A percentile compares a stretch with the other conserved stretches of the same genome.
Evolutionary conservation across 306 rosid genomes (phyloP).

Genomic region (Quercus alba): DNA sequence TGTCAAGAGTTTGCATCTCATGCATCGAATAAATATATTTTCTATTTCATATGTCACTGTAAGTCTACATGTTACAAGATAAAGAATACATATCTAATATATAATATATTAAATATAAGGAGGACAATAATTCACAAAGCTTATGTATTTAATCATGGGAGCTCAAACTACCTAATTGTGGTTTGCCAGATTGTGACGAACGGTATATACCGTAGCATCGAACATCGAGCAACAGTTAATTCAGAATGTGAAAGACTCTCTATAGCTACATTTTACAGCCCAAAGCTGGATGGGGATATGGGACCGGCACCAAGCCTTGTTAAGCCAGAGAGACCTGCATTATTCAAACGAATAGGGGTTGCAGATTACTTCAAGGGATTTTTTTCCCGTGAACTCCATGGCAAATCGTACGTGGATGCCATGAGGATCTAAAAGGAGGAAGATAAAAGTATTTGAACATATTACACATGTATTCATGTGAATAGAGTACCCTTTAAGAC

Average conservation of each 20-base stretch:
- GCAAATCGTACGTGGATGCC: conserved; percentile 26
- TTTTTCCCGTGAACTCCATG: conserved; percentile 3
- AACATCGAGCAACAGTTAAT: conserved; percentile 35
- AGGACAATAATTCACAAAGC: too few species aligned
- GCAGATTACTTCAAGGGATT: conserved; percentile 13
- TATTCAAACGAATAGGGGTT: conserved; percentile 27
- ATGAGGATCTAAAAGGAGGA: conserved; percentile 10
- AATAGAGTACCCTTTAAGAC: background rate
- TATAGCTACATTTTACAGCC: conserved; percentile 27
- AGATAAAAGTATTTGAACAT: background rate
- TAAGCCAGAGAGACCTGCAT: conserved; percentile 16
- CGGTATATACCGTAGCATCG: conserved; percentile 22
- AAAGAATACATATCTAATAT: too few species aligned
- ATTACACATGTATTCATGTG: too few species aligned
- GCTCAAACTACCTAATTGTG: too few species aligned
- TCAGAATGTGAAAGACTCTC: conserved; percentile 31
- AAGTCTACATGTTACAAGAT: too few species aligned
- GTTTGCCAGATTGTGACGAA: conserved; percentile 27
- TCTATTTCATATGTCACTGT: too few species aligned
- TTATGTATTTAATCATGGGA: too few species aligned
- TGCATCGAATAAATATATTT: too few species aligned
- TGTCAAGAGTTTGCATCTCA: too few species aligned
- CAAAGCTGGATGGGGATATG: conserved; percentile 20
- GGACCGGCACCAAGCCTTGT: conserved; percentile 40
- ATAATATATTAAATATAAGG: too few species aligned